Conservation (phyloP, 805 yeast genomes). For the Wickerhamiella siamensis region DNA sequence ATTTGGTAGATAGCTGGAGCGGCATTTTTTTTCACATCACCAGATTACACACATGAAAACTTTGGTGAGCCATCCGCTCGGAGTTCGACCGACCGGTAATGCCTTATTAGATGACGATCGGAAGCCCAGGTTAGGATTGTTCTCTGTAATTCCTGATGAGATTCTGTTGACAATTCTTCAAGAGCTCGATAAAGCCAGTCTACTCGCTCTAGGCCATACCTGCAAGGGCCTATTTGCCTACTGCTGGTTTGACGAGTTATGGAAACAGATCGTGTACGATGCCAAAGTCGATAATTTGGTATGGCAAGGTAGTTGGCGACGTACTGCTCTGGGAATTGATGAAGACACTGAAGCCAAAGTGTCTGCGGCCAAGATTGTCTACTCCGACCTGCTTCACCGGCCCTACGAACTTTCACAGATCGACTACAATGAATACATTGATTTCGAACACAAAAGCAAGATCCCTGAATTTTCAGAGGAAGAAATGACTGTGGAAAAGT, state of each 20-base stretch:
- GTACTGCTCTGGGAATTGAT: constrained; percentile 34
- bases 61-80: constrained; percentile 43
- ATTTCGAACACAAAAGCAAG: constrained; percentile 31
- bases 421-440: constrained; percentile 38
- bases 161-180: constrained; percentile 39
- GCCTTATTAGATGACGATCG: constrained; percentile 27
- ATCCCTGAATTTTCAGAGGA: constrained; percentile 16
- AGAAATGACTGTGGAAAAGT: constrained; percentile 36
- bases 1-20: too few species aligned
- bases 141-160: constrained; percentile 48
- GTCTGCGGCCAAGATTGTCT: constrained; percentile 30
- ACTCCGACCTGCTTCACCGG: constrained; percentile 65
- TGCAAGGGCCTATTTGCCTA: constrained; percentile 62
- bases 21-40: too few species aligned
- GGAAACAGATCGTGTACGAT: constrained; percentile 49
- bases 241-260: constrained; percentile 60
- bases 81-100: constrained; percentile 67
- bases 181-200: constrained; percentile 35
- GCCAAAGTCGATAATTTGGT: constrained; percentile 22
- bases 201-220: constrained; percentile 39
- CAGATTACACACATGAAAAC: not conserved
- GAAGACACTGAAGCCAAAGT: constrained; percentile 11
- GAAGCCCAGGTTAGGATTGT: constrained; percentile 13
- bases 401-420: constrained; percentile 74
- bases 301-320: constrained; percentile 80